Conservation (phyloP, 1,139 yeast species). For the Pichia sp. region DNA sequence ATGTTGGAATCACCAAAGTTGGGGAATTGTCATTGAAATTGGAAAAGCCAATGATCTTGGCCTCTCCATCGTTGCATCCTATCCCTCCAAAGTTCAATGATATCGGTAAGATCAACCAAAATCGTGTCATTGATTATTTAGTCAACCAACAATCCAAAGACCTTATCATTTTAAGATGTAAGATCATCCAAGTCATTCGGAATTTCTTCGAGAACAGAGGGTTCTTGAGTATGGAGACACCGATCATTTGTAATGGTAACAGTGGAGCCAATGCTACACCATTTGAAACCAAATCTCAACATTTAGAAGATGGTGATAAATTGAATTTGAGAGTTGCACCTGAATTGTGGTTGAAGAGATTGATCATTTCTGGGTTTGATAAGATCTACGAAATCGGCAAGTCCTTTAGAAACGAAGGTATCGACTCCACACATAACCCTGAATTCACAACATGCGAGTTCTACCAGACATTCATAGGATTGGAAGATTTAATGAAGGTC, state of each 20-base stretch:
- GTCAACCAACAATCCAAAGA: conserved; percentile 52
- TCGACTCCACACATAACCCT: conserved; percentile 92
- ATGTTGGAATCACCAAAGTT: conserved; percentile 69
- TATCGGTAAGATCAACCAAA: conserved; percentile 55
- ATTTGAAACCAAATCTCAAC: conserved; percentile 58
- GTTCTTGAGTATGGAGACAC: conserved; percentile 87
- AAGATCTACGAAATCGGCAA: conserved; percentile 84
- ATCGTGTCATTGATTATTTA: conserved; percentile 74
- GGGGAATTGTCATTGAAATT: conserved; percentile 78
- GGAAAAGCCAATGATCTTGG: conserved; percentile 44
- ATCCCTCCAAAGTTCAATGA: conserved; percentile 64
- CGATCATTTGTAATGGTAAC: conserved; percentile 65
- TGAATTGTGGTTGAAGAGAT: conserved; percentile 85
- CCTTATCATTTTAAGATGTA: conserved; percentile 52
- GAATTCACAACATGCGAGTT: conserved; percentile 95
- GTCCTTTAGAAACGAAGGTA: conserved; percentile 87
- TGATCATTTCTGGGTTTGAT: conserved; percentile 83
- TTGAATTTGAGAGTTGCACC: conserved; percentile 87
- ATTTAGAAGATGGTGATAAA: conserved; percentile 37
- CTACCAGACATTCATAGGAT: conserved; percentile 74
- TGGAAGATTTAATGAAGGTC: conserved; percentile 62
- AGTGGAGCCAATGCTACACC: conserved; percentile 94
- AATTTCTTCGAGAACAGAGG: conserved; percentile 50
- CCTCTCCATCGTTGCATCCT: conserved; percentile 71
- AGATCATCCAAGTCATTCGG: conserved; percentile 55